phyloP scores from a whole-genome alignment of 768 basidiomycete species.

The Kwoniella europaea region DNA sequence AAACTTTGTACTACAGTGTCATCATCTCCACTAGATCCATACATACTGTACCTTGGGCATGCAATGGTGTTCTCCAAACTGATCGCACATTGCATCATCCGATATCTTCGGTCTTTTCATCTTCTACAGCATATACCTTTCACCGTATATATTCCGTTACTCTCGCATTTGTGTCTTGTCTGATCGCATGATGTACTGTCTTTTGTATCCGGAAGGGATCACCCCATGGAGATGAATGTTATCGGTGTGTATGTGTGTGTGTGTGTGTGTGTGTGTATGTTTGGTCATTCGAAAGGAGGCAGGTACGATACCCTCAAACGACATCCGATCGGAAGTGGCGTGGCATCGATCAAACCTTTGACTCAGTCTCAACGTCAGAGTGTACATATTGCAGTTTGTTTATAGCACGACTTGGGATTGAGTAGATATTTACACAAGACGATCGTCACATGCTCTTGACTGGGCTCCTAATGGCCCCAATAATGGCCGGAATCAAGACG shows the following conservation, averaged over 20 bases:
- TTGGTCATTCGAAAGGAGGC: not conserved
- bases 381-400: no score
- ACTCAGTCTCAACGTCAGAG: no score
- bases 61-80: no score
- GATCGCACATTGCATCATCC: no score
- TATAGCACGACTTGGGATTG: no score
- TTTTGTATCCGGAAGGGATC: not conserved
- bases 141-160: not conserved
- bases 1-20: no score
- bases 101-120: not conserved
- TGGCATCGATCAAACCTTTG: not conserved
- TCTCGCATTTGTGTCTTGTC: not conserved
- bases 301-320: constrained; percentile 5
- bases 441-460: not conserved
- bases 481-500: not conserved
- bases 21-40: no score
- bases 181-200: not conserved
- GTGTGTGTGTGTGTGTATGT: not conserved
- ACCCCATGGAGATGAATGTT: not conserved
- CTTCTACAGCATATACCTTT: not conserved
- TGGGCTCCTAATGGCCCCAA: no score
- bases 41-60: no score
- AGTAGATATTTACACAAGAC: not conserved
- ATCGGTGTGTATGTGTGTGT: not conserved
- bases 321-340: constrained; percentile 6